Base-by-base conservation (phyloP, 2,329 filamentous ascomycete genomes). In the Dendryphion nanum region DNA sequence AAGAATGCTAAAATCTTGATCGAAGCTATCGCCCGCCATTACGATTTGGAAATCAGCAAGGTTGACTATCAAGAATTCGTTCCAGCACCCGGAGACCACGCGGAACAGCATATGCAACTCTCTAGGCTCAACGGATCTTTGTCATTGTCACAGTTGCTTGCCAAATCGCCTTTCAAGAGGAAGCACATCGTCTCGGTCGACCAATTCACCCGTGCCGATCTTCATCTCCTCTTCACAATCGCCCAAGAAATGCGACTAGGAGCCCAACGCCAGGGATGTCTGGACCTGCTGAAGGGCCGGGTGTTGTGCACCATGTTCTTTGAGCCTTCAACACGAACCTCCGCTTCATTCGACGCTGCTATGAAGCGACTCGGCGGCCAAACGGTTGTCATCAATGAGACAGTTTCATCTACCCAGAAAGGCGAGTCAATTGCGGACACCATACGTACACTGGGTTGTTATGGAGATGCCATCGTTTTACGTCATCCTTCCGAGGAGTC, bases 1-100 rank as follows among this genome's bases (percentile, higher is more conserved):
- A 98, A 98, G 79, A 97, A 96, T 63, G 93, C 93, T 42, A 98
- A 97, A 77, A 88, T 98, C 42, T 72, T 98, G 35, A 85, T 98
- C 37, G 93, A 98, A 71, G 93, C 91, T 16, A 87, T 98, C 49
- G 83, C 89, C 40, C 83, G 91, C 42, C 85, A 94, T 65, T 95
- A 89, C 61, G 83, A 90, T 51, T 77, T 98, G 37, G 82, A 87
- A 24, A 82, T 98, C 40, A 81, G 82, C 61, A 84, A 82, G 49
- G 82, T 90, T 40, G 93, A 98, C 69, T 95, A 85, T 70, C 89
- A 95, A 73, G 91, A 89, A 32, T 96, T 93, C 69, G 56, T 59
- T 13, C 59, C 66, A 17, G 55, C 64, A 14, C 57, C 62, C 3
- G 62, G 61, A 17, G 53, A 64, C 5, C 48, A 57, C 5, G 54